Percentiles rank a stretch among this genome's conserved stretches.
Evolutionary conservation across 768 basidiomycete genomes (phyloP).

Genomic region (Kondoa subrosea): DNA sequence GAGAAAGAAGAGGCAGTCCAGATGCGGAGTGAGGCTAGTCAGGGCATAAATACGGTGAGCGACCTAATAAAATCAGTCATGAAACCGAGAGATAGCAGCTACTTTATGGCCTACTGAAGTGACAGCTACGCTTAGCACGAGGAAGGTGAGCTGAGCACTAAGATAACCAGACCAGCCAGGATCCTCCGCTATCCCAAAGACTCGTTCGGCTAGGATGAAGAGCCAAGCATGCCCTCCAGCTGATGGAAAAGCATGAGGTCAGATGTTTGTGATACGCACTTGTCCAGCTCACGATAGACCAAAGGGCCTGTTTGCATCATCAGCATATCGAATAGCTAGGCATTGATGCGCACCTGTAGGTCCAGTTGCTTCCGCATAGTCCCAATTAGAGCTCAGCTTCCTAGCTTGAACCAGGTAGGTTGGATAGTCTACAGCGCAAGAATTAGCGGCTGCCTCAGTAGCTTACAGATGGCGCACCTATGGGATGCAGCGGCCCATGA

Average conservation of each 20-base stretch:
- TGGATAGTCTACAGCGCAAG: background rate
- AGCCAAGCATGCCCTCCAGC: constrained; percentile 2
- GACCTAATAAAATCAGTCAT: background rate
- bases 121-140: background rate
- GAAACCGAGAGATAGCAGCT: background rate
- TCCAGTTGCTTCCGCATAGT: background rate
- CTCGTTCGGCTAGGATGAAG: background rate
- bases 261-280: background rate
- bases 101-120: background rate
- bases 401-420: background rate
- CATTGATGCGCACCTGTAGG: background rate
- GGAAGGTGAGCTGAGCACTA: constrained; percentile 1
- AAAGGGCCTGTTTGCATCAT: background rate
- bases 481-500: background rate
- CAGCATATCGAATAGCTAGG: background rate
- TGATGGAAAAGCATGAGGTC: background rate
- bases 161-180: background rate
- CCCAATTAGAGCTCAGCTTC: background rate
- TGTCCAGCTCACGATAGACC: constrained; percentile 4
- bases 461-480: background rate
- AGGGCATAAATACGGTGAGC: background rate
- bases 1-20: constrained; percentile 8
- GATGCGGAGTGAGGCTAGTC: background rate
- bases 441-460: background rate
- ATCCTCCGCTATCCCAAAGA: background rate